A percentile compares a stretch with the other conserved stretches of the same genome.
Evolutionary conservation across 2,329 filamentous ascomycete species (phyloP).

Genomic region (Fusarium chuoi): DNA sequence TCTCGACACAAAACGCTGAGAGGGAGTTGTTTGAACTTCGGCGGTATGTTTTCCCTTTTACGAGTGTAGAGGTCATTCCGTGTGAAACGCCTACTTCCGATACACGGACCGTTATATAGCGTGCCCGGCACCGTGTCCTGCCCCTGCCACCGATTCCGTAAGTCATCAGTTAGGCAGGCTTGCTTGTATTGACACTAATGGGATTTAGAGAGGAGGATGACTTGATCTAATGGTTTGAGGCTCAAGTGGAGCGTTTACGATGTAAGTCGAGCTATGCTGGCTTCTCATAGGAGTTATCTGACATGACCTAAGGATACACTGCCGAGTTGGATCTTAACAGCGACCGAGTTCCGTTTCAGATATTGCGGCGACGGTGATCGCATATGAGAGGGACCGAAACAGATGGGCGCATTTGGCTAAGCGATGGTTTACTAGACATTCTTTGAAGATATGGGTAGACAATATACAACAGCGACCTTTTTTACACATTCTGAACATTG

Average conservation of each 20-base stretch:
- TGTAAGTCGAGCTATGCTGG: not conserved
- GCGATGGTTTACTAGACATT: not conserved
- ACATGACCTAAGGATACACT: not conserved
- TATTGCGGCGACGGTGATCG: not conserved
- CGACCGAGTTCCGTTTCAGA: not conserved
- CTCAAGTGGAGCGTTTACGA: not conserved
- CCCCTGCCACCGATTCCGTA: not conserved
- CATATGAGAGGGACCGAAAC: not conserved
- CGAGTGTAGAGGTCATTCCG: not conserved
- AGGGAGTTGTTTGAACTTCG: rapidly evolving
- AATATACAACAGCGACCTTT: not conserved
- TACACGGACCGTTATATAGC: not conserved
- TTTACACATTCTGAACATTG: not conserved
- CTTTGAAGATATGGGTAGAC: not conserved
- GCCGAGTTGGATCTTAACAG: not conserved
- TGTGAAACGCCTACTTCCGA: rapidly evolving
- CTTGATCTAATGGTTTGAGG: not conserved
- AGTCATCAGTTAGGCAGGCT: not conserved
- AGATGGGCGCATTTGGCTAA: not conserved
- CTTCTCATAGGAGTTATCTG: not conserved
- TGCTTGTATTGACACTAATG: not conserved
- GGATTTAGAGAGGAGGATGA: not conserved
- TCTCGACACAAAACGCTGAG: not conserved
- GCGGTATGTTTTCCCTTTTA: not conserved
- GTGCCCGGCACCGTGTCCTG: not conserved